Evolutionary conservation across 1,139 yeast genomes (phyloP), one percentile per base, ranked within the genome.

Genomic region (Petasospora fabianii): DNA sequence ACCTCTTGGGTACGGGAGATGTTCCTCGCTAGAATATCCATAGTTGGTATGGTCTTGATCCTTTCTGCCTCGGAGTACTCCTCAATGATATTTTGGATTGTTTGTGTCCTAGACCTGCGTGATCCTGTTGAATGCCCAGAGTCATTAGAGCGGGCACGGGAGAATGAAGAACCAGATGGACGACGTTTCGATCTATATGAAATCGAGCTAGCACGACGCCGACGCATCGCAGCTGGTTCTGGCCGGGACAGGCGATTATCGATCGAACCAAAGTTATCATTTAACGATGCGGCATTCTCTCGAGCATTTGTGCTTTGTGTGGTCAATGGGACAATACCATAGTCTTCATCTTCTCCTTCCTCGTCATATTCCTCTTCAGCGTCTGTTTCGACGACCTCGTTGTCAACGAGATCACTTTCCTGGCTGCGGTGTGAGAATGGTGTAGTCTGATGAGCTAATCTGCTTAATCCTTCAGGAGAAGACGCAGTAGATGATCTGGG

Each of bases 41-140:
- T 31, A 2, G 44, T 43, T 13, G 30, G 32, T 10, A 38, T 30
- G 14, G 36, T 38, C 13, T 34, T 46, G 14, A 52, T 28, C 3
- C 45, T 56, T 9, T 68, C 69, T 40, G 63, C 69, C 47, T 72
- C 77, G 18, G 77, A 71, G 52, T 77, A 79, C 43, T 77, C 81
- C 42, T 70, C 63, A 33, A 79, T 76, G 24, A 79, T 73, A 47
- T 77, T 78, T 17, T 59, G 51, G 28, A 77, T 69, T 35, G 66
- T 75, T 50, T 79, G 78, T 0, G 75, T 61, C 34, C 64, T 68
- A 40, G 62, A 56, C 26, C 57, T 54, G 28, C 76, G 58, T 9
- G 50, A 42, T 16, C 57, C 41, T 12, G 52, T 33, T 3, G 56
- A 47, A 18, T 42, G 42, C 3, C 50, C 48, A 7, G 58, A 46